Percentiles rank a stretch among this genome's conserved stretches.
Conservation (phyloP, 2,329 filamentous ascomycete genomes). For the Corinectria fuckeliana region DNA sequence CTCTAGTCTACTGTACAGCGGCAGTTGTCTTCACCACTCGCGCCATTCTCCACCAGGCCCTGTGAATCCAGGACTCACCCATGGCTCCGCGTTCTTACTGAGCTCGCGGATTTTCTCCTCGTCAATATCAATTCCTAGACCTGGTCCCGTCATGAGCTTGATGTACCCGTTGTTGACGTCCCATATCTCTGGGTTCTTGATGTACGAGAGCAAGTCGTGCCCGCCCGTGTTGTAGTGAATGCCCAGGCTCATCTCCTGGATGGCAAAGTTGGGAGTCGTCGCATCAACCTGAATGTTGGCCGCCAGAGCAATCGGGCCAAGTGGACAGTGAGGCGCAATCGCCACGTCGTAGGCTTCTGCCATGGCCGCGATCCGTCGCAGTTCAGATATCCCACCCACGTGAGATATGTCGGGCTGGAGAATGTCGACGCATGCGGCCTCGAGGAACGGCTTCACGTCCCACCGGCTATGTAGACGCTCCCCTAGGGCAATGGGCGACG, state of each 20-base stretch:
- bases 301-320: conserved; percentile 76
- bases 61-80: conserved; percentile 49
- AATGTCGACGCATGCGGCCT: conserved; percentile 72
- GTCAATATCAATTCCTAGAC: conserved; percentile 74
- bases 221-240: conserved; percentile 79
- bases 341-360: conserved; percentile 77
- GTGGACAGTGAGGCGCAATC: conserved; percentile 74
- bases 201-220: conserved; percentile 70
- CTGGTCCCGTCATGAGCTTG: conserved; percentile 62
- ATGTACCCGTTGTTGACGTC: conserved; percentile 72
- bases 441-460: conserved; percentile 76
- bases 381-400: conserved; percentile 75
- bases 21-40: conserved; percentile 8
- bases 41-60: conserved; percentile 20
- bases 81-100: conserved; percentile 64
- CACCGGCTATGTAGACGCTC: conserved; percentile 75
- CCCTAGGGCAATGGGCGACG: conserved; percentile 72
- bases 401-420: conserved; percentile 77
- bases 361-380: conserved; percentile 72
- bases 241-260: conserved; percentile 79
- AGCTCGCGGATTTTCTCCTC: conserved; percentile 70
- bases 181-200: conserved; percentile 69
- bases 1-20: background rate
- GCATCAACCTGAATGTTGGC: conserved; percentile 73
- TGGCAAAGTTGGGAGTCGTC: conserved; percentile 68